Percentiles rank a stretch among this genome's conserved stretches.
Evolutionary conservation across 2,329 filamentous ascomycete species (phyloP).

Genomic region (Fusarium citri): DNA sequence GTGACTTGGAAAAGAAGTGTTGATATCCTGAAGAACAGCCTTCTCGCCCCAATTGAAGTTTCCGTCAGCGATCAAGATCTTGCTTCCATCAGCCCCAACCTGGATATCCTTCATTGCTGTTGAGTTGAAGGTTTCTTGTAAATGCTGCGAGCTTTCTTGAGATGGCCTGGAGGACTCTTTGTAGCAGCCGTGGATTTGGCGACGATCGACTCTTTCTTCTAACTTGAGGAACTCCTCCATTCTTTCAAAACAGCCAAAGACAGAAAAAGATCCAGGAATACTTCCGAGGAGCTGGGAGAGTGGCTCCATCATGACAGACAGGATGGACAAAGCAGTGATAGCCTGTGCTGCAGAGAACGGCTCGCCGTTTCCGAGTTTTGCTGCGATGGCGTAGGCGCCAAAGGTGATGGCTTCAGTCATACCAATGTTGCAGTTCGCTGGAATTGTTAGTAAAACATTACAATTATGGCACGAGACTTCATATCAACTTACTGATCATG

Average conservation of each 20-base stretch:
- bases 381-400: conserved; percentile 47
- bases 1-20: conserved; percentile 31
- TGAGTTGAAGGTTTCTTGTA: conserved; percentile 23
- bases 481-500: conserved; percentile 41
- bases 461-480: background rate
- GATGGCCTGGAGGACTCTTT: background rate
- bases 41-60: conserved; percentile 47
- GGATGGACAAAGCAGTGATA: conserved; percentile 49
- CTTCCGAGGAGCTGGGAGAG: conserved; percentile 42
- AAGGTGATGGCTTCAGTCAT: conserved; percentile 49
- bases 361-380: conserved; percentile 41
- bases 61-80: conserved; percentile 39
- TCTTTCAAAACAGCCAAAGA: conserved; percentile 49
- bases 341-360: conserved; percentile 48
- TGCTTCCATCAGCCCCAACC: background rate
- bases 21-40: conserved; percentile 42
- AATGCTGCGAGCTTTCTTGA: background rate
- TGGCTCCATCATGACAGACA: conserved; percentile 47
- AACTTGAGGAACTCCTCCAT: conserved; percentile 48
- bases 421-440: conserved; percentile 45
- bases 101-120: background rate
- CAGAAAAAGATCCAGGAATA: conserved; percentile 44
- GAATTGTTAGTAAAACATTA: background rate
- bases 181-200: conserved; percentile 20
- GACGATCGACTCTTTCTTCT: conserved; percentile 42